These are phyloP conservation scores for Helenozyma rhizophorensis DNA, from an alignment of 805 yeast genomes.

Conservation along the genomic window DNA sequence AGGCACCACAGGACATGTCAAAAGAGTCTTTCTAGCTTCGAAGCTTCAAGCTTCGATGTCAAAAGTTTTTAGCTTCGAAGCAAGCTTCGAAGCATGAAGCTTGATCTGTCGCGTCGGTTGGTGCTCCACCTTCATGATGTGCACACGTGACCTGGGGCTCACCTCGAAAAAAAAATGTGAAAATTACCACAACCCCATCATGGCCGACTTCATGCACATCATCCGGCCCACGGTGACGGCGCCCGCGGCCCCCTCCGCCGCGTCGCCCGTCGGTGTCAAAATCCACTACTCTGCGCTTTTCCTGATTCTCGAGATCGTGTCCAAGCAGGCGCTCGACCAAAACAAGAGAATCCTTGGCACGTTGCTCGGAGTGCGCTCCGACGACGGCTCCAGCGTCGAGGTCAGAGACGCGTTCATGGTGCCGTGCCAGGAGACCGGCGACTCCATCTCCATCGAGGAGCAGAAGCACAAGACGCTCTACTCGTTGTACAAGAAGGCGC, in stretches of 20 bases:
- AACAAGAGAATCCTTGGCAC: constrained; percentile 73
- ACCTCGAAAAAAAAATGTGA: constrained; percentile 8
- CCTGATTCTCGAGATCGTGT: constrained; percentile 71
- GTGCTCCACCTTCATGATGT: no score
- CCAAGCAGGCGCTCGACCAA: constrained; percentile 39
- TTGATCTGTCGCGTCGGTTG: no score
- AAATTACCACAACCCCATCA: constrained; percentile 1
- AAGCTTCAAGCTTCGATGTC: no score
- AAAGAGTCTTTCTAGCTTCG: no score
- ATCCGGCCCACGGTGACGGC: constrained; percentile 48
- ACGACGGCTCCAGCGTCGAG: constrained; percentile 74
- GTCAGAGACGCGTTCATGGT: constrained; percentile 75
- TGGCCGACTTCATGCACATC: constrained; percentile 35
- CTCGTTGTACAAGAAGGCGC: constrained; percentile 69
- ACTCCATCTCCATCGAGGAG: constrained; percentile 72
- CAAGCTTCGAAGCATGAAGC: no score
- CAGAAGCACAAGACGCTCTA: constrained; percentile 68
- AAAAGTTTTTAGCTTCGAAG: no score
- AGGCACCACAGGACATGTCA: no score
- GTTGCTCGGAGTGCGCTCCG: constrained; percentile 74
- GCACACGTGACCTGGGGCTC: no score
- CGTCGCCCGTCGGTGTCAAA: constrained; percentile 49
- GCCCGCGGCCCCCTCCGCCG: constrained; percentile 40
- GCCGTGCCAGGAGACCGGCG: constrained; percentile 71
- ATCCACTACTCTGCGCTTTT: constrained; percentile 70